Evolutionary conservation across 2,329 filamentous ascomycete species (phyloP).

Genomic region (Rosellinia necatrix): DNA sequence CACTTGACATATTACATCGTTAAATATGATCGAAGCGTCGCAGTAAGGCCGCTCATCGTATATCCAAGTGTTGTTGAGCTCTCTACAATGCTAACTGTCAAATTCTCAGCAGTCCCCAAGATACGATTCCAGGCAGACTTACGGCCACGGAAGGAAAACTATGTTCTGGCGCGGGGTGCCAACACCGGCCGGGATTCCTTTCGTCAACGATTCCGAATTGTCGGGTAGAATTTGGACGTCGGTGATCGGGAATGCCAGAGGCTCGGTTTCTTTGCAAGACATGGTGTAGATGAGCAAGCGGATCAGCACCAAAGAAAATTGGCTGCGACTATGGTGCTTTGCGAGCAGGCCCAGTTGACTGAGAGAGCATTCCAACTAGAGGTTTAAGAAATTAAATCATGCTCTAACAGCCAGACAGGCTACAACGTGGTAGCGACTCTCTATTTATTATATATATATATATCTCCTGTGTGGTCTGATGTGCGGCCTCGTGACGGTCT

Average conservation of each 20-base stretch:
- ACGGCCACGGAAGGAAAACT: slow-evolving; percentile 25
- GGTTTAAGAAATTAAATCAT: background rate
- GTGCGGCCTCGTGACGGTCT: no score
- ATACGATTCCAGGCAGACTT: slow-evolving; percentile 2
- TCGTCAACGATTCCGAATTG: slow-evolving; percentile 21
- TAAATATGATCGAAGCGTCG: slow-evolving; percentile 36
- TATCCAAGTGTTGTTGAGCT: slow-evolving; percentile 44
- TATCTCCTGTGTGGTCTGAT: background rate
- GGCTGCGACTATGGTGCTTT: background rate
- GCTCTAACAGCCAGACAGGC: background rate
- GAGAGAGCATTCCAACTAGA: background rate
- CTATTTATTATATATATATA: background rate
- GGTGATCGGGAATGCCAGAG: slow-evolving; percentile 21
- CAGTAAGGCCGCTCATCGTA: slow-evolving; percentile 40
- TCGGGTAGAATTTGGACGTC: slow-evolving; percentile 23
- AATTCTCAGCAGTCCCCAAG: background rate
- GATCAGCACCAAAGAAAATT: background rate
- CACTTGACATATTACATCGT: slow-evolving; percentile 36
- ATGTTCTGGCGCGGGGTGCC: slow-evolving; percentile 22
- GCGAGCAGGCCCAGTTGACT: background rate
- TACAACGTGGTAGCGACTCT: background rate
- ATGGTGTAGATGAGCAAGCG: background rate
- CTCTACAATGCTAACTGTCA: slow-evolving; percentile 29
- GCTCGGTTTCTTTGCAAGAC: slow-evolving; percentile 20
- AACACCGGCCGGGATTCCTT: slow-evolving; percentile 20